Percentiles rank a stretch among this genome's conserved stretches.
These are phyloP conservation scores for Termitomyces sp. DNA, from an alignment of 768 basidiomycete genomes.

Conservation along the genomic window DNA sequence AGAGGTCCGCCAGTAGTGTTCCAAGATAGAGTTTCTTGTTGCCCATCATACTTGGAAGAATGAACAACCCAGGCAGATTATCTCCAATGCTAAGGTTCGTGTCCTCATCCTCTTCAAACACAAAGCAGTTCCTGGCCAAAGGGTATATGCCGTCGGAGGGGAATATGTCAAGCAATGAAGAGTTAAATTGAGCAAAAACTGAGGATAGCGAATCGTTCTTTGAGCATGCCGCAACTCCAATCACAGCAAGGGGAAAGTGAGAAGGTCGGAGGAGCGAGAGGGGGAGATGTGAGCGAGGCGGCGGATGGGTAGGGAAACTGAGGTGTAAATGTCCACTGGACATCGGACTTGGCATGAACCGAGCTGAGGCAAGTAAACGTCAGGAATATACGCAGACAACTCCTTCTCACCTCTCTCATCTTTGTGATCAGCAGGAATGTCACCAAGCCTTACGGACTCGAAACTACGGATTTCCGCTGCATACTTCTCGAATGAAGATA, in stretches of 20 bases:
- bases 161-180: conserved; percentile 58
- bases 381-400: background rate
- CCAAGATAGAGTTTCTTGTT: conserved; percentile 87
- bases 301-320: conserved; percentile 70
- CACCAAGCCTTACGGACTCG: conserved; percentile 68
- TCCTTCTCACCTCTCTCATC: conserved; percentile 62
- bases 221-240: conserved; percentile 77
- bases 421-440: conserved; percentile 75
- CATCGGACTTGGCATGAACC: conserved; percentile 75
- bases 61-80: conserved; percentile 56
- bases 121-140: conserved; percentile 76
- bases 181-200: conserved; percentile 62
- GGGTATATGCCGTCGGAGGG: conserved; percentile 66
- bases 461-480: conserved; percentile 69
- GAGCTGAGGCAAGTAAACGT: conserved; percentile 41
- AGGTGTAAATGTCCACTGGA: conserved; percentile 82
- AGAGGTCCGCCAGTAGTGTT: conserved; percentile 83
- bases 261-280: conserved; percentile 74
- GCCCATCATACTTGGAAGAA: conserved; percentile 82
- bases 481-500: conserved; percentile 67
- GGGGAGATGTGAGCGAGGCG: conserved; percentile 57
- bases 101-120: conserved; percentile 72
- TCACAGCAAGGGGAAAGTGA: conserved; percentile 80
- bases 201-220: conserved; percentile 45
- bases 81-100: conserved; percentile 53